Evolutionary conservation across 257 asterid species (phyloP), one percentile per base, ranked within the genome.

Genomic region (Solanum lycopersicoides): DNA sequence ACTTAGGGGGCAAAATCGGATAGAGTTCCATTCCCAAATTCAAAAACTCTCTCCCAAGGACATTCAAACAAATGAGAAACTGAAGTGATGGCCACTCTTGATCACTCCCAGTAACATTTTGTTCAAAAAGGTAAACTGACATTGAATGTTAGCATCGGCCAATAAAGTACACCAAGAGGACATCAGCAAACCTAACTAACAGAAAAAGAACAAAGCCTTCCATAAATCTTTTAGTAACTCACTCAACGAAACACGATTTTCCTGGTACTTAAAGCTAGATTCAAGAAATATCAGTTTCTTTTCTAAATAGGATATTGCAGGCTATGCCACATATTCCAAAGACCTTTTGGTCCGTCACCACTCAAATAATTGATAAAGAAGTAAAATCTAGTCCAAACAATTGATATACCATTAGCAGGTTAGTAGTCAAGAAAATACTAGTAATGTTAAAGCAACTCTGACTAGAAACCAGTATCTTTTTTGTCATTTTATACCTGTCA

Each of bases 401-500:
- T 18, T 47, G 44, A 53, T 50, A 80, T 18, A 80, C 85, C 68
- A 80, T 80, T 21, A 18, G 85, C 69, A 30, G 11, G 68, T 45
- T 80, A 47, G 28, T 11, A 30, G 44, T 47, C 85, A 50, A 80
- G 44, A 20, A 80, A 30, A 80, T 47, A 68, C 6, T 47, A 30
- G 28, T 80, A 82, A 82, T 30, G 20, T 50, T 82, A 10, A 50
- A 82, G 85, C 69, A 82, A 82, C 84, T 82, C 32, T 18, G 44
- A 80, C 32, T 47, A 47, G 68, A 53, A 87, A 56, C 25, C 44
- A 79, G 12, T 28, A 37, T 11, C 32, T 18, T 56, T 37, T 86
- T 45, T 30, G 53, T 77, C 82, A 86, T 85, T 85, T 42, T 65
- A 85, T 92, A 95, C 99, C 98, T 97, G 98, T 73, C 96, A 96